Evolutionary conservation across 768 basidiomycete genomes (phyloP), one percentile per base, ranked within the genome.

Genomic region (Dentipellis sp.): DNA sequence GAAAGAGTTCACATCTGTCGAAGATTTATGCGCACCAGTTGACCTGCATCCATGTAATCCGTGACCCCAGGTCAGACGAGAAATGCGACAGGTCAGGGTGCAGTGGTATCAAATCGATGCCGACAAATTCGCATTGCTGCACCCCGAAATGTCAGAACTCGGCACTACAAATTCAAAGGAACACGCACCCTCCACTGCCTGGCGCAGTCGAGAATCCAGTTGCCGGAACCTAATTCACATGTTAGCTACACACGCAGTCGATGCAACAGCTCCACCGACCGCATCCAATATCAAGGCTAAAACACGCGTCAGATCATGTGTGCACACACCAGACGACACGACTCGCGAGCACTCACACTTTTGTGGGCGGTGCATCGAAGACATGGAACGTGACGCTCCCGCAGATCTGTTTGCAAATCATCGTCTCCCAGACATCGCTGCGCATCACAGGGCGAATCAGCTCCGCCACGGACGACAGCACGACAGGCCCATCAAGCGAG

Each of bases 51-150:
- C 86, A 90, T 52, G 78, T 82, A 35, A 90, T 77, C 58, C 86
- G 73, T 12, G 76, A 72, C 1, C 79, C 76, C 8, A 87, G 69
- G 59, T 84, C 79, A 10, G 74, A 68, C 8, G 76, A 74, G n/a
- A 83, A 68, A 59, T 75, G 78, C 9, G 74, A 67, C n/a, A 87
- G 74, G 65, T 88, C 77, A 3, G 87, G 85, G 56, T 88, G 84
- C 1, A 88, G 70, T 11, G 86, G 83, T 0, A 87, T 86, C 38
- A 89, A 69, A 62, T 90, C 87, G 53, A 88, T 63, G 83, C 86
- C 85, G 59, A 85, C 80, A 64, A 88, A 86, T 40, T 80, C 74
- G 54, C 78, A 75, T 5, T 79, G 68, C 81, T 84, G 63, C 17
- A 39, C 39, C 45, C 49, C 38, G 38, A 39, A 57, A 56, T 34